A percentile compares a stretch with the other conserved stretches of the same genome.
Conservation (phyloP, 345 rosid species). For the Syzygium grande region DNA sequence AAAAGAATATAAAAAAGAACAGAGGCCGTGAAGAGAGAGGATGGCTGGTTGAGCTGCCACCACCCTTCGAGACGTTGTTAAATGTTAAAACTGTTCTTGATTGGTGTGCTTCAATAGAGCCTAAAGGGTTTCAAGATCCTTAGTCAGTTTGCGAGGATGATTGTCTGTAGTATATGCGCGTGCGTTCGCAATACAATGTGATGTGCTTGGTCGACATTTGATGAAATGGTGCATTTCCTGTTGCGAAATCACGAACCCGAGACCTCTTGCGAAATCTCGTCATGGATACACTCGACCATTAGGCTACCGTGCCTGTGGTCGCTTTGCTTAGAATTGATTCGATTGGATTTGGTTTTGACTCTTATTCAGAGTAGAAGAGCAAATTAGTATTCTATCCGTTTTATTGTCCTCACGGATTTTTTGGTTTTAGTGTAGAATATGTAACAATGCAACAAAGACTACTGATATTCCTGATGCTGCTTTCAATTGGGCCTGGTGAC, state of each 20-base stretch:
- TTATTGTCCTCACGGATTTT: too few relatives aligned
- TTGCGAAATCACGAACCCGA: too few relatives aligned
- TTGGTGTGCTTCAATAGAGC: neutral
- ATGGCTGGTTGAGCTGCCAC: neutral
- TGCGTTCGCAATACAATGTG: neutral
- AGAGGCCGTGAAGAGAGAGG: neutral
- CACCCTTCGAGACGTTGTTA: neutral
- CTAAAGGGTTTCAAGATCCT: neutral
- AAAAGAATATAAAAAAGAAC: too few relatives aligned
- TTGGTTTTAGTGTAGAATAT: too few relatives aligned
- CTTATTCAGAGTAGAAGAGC: too few relatives aligned
- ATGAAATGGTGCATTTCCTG: too few relatives aligned
- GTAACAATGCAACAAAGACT: neutral
- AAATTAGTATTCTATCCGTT: too few relatives aligned
- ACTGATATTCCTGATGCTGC: neutral
- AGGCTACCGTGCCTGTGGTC: neutral
- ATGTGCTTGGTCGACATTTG: neutral
- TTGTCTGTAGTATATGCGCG: neutral
- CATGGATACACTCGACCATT: neutral
- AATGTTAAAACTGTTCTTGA: neutral
- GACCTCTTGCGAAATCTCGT: too few relatives aligned
- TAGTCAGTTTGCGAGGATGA: neutral
- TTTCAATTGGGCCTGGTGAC: neutral
- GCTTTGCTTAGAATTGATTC: neutral
- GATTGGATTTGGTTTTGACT: neutral